Evolutionary conservation across 225 moss, liverwort and hornwort species (phyloP).

Genomic region (Anthoceros angustus): DNA sequence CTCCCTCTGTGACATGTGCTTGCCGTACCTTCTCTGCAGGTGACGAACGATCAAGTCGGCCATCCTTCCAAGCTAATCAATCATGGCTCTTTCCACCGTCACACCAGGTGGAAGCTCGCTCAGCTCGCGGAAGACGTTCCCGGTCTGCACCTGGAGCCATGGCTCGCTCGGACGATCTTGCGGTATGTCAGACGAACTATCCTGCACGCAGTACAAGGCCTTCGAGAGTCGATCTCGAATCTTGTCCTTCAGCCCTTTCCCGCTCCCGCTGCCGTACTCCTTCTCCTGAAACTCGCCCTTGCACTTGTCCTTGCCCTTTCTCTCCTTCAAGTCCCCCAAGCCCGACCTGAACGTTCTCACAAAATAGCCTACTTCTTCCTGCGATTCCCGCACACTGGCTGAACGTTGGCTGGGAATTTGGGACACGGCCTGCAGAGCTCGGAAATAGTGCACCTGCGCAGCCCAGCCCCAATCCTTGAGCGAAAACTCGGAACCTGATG

Average conservation of each 20-base stretch:
- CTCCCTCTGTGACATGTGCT: background rate
- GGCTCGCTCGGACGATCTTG: background rate
- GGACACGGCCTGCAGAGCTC: no score
- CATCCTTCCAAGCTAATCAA: background rate
- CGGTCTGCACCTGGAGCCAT: background rate
- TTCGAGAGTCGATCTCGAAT: background rate
- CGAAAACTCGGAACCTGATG: background rate
- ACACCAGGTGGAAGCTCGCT: background rate
- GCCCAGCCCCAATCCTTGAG: conserved; percentile 1
- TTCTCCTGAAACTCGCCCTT: no score
- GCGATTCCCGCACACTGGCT: no score
- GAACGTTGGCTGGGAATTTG: no score
- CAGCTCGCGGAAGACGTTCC: no score
- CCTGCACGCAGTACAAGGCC: no score
- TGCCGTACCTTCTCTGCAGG: background rate
- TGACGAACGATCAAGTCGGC: background rate
- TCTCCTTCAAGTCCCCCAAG: no score
- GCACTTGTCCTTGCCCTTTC: no score
- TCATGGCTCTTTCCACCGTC: background rate
- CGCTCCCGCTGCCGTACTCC: no score
- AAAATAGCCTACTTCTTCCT: background rate
- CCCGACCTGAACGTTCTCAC: background rate
- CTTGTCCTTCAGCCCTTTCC: no score
- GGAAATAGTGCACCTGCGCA: background rate
- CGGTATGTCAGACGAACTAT: no score